Evolutionary conservation across 306 rosid genomes (phyloP), one percentile per base, ranked within the genome.

Genomic region (Vicia villosa): DNA sequence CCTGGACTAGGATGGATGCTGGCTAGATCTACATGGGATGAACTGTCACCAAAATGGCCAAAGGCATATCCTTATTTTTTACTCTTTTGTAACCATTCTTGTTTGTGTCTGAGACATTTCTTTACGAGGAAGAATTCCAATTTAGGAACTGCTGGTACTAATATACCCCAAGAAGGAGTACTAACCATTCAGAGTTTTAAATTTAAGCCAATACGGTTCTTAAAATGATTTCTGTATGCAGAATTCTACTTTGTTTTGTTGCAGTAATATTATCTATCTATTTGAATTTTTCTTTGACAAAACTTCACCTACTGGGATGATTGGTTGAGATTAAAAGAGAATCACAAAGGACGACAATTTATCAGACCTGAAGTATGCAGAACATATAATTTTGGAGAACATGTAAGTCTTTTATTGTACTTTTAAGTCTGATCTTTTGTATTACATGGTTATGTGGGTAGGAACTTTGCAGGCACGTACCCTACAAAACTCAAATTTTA

Each of bases 1-100:
- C 97, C 97, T 59, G 96, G 97, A 70, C 89, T 94, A 72, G 97
- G 97, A 67, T 90, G 98, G 97, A 94, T 94, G 98, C 87, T 94
- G 59, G 42, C 77, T 70, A 87, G 83, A 87, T 81, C 90, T 63
- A 87, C 82, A 68, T 90, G 98, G 98, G 92, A 94, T 85, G 97
- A 94, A 82, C 86, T 94, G 50, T 94, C 98, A 67, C 97, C 97
- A n/a, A 94, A 94, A 82, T 94, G 97, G 98, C 98, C 98, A 12
- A 90, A 90, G 73, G 97, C 98, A 94, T 94, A 94, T 94, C 98
- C 98, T 90, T 90, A 50, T 69, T 72, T 42, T 51, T 83, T 66
- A 71, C 74, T 42, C 45, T 86, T 68, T 47, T 60, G 74, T 77
- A 37, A 24, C 41, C 62, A 59, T 75, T 56, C 30, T 19, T 81